These are phyloP conservation scores for Kalanchoe fedtschenkoi DNA, from an alignment of 164 flowering plant genomes.

Conservation along the genomic window DNA sequence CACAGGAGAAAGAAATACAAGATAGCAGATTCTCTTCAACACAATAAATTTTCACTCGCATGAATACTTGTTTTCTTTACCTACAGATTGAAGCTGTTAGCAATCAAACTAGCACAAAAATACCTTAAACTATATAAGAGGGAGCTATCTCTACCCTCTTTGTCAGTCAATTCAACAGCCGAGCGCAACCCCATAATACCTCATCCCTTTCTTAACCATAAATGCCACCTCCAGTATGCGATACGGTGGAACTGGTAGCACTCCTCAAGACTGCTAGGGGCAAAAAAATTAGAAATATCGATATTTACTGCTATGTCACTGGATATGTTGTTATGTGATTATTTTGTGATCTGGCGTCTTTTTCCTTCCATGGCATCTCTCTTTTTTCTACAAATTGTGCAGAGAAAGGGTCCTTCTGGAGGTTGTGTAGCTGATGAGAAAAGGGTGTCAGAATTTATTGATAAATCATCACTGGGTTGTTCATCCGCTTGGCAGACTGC, in stretches of 20 bases:
- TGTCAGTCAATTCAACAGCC: background rate
- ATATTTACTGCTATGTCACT: conserved; percentile 17
- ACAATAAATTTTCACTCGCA: background rate
- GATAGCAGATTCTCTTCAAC: background rate
- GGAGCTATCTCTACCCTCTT: background rate
- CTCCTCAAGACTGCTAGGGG: conserved; percentile 18
- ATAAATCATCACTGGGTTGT: conserved; percentile 42
- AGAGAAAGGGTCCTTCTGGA: conserved; percentile 80
- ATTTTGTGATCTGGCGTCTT: conserved; percentile 36
- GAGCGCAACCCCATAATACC: background rate
- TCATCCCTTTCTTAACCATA: background rate
- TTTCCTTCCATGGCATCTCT: conserved; percentile 99
- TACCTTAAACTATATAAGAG: background rate
- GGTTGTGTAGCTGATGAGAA: conserved; percentile 61
- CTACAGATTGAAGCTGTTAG: background rate
- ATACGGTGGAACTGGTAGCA: background rate
- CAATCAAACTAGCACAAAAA: no score
- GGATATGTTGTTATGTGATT: conserved; percentile 17
- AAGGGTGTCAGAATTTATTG: conserved; percentile 47
- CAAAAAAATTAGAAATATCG: conserved; percentile 14
- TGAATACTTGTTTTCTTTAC: background rate
- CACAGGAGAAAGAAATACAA: no score
- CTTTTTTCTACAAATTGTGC: conserved; percentile 61
- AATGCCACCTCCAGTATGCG: background rate
- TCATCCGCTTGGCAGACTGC: conserved; percentile 89